phyloP scores from a whole-genome alignment of 768 basidiomycete species.

The Suillus americanus region DNA sequence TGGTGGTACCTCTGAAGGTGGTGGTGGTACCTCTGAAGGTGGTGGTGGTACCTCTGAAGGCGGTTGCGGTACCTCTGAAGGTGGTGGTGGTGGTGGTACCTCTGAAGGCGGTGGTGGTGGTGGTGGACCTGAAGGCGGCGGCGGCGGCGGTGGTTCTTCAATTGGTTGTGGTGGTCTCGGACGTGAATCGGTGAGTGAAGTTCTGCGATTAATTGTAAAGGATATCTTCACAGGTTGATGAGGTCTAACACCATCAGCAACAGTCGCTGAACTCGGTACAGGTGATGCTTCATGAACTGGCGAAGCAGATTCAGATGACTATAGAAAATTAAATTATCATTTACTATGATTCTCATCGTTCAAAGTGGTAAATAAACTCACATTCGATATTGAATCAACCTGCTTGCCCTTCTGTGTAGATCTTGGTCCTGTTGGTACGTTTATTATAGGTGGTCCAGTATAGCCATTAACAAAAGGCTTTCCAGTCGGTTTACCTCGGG shows the following conservation, averaged over 20 bases:
- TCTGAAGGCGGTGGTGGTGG: conserved; percentile 26
- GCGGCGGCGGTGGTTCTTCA: conserved; percentile 37
- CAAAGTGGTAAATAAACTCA: background rate
- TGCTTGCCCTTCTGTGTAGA: conserved; percentile 43
- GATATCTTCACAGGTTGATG: conserved; percentile 34
- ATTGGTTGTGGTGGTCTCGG: conserved; percentile 37
- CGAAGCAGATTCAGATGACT: conserved; percentile 16
- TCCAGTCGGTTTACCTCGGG: conserved; percentile 26
- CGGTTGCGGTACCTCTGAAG: conserved; percentile 20
- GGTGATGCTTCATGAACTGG: conserved; percentile 13
- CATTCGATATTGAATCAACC: conserved; percentile 24
- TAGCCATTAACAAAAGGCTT: conserved; percentile 49
- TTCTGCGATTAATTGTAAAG: conserved; percentile 30
- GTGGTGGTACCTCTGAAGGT: conserved; percentile 20
- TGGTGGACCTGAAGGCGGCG: conserved; percentile 28
- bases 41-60: conserved; percentile 17
- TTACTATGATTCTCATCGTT: conserved; percentile 4
- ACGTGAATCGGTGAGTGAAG: conserved; percentile 24
- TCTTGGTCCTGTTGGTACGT: conserved; percentile 33
- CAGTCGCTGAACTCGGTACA: conserved; percentile 19
- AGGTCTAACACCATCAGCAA: conserved; percentile 31
- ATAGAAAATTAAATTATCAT: conserved; percentile 9
- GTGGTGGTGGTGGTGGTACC: conserved; percentile 33
- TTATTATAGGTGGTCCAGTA: conserved; percentile 20
- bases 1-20: conserved; percentile 24